Evolutionary conservation across 768 basidiomycete species (phyloP).

Genomic region (Trametes cingulata): DNA sequence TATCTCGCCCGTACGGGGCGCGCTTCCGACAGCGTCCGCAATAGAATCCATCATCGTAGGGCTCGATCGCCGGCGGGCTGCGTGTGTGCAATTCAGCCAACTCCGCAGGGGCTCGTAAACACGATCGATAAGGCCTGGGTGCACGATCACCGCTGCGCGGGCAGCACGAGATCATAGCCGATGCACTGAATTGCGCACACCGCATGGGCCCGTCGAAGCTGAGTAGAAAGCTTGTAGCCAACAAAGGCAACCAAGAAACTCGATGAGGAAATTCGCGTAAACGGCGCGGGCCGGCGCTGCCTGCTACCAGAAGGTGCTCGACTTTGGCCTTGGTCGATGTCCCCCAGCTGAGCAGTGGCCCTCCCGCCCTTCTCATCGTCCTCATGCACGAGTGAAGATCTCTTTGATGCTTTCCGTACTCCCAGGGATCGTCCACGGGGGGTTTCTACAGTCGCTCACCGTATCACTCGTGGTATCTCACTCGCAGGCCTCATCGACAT

Average conservation of each 20-base stretch:
- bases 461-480: not conserved
- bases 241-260: slow-evolving; percentile 17
- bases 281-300: not conserved
- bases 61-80: slow-evolving; percentile 1
- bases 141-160: not conserved
- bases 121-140: slow-evolving; percentile 1
- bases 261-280: slow-evolving; percentile 4
- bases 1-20: not conserved
- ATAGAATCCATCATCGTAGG: not conserved
- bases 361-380: too few species aligned
- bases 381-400: too few species aligned
- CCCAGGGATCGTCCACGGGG: not conserved
- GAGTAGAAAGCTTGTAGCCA: not conserved
- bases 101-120: not conserved
- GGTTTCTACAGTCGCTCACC: not conserved
- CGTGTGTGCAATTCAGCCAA: not conserved
- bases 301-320: not conserved
- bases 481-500: too few species aligned
- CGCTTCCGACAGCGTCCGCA: slow-evolving; percentile 9
- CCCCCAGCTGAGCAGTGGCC: too few species aligned
- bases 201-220: slow-evolving; percentile 4
- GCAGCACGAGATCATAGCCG: slow-evolving; percentile 1
- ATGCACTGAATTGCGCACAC: slow-evolving; percentile 2
- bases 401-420: not conserved
- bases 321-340: too few species aligned